Base-by-base conservation (phyloP, 331 rosid genomes). In the Pyrus hybrid region DNA sequence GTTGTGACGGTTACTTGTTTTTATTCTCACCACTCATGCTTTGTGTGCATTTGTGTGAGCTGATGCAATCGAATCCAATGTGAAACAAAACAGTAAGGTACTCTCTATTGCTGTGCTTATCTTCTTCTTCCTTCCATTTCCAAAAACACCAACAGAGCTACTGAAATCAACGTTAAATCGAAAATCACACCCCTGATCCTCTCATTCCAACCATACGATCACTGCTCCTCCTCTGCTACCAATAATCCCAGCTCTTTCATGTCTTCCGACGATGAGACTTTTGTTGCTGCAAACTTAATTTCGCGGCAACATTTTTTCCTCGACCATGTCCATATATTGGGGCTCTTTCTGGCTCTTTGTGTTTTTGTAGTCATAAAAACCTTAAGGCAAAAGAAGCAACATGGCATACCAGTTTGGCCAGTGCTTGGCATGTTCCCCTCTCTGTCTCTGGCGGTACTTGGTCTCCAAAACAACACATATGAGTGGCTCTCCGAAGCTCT, bases 341-440 rank as follows among this genome's bases (percentile, higher is more conserved):
- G 91, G 78, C 63, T 93, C 41, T 30, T 81, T 20, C 16, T 90
- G 5, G 97, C 98, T 4, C 9, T 83, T 21, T 62, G 80, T 5
- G 87, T 86, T 33, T 93, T 93, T 82, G 33, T 90, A 6, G 74
- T 66, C 58, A 91, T 93, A 25, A 87, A 88, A 47, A 87, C 92
- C 5, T 22, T 93, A 6, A 84, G 96, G 47, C 88, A 86, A 41
- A 91, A 81, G 81, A 85, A 71, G 41, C 87, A 47, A 4, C 85
- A 87, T 33, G 98, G 92, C 66, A 49, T 91, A 16, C 87, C 91
- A 1, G 75, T 80, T 29, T 93, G 96, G 97, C 98, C 97, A 1
- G 41, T 91, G 13, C 75, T 93, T 41, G 97, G 97, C 3, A 91
- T 91, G 98, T 74, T 91, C 26, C 98, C 98, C 20, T 88, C 98